phyloP scores from a whole-genome alignment of 331 rosid species.

The Rosa hybrid region DNA sequence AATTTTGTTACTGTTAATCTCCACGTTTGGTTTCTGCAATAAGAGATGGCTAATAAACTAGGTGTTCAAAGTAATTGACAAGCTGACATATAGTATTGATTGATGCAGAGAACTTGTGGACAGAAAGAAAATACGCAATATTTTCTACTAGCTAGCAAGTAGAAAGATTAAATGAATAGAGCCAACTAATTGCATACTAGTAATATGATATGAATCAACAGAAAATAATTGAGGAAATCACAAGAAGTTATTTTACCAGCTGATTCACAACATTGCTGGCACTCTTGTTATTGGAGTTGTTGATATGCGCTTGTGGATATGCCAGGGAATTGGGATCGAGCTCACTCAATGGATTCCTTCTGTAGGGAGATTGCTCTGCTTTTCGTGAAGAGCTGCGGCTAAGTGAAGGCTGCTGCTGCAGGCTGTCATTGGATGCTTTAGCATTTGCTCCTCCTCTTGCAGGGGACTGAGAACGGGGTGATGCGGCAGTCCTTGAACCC shows the following conservation, averaged over 20 bases:
- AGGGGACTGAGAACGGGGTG: constrained; percentile 79
- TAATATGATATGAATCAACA: not conserved
- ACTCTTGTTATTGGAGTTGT: constrained; percentile 32
- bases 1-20: constrained; percentile 24
- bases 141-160: not conserved
- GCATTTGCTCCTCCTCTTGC: constrained; percentile 47
- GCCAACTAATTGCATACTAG: not conserved
- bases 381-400: constrained; percentile 89
- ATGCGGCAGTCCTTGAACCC: constrained; percentile 58
- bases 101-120: not conserved
- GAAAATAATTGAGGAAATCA: not conserved
- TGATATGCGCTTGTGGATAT: constrained; percentile 43
- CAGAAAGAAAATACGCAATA: not conserved
- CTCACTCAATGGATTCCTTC: constrained; percentile 80
- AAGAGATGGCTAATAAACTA: not conserved
- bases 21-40: constrained; percentile 62
- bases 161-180: not conserved
- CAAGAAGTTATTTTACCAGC: constrained; percentile 35
- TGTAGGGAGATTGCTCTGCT: constrained; percentile 74
- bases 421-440: constrained; percentile 34
- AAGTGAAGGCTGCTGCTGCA: constrained; percentile 47
- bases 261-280: constrained; percentile 33
- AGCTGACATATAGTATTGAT: not conserved
- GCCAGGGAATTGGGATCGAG: constrained; percentile 60
- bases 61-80: constrained; percentile 1